Conservation (phyloP, 768 basidiomycete species). For the Rhodocollybia butyracea region DNA sequence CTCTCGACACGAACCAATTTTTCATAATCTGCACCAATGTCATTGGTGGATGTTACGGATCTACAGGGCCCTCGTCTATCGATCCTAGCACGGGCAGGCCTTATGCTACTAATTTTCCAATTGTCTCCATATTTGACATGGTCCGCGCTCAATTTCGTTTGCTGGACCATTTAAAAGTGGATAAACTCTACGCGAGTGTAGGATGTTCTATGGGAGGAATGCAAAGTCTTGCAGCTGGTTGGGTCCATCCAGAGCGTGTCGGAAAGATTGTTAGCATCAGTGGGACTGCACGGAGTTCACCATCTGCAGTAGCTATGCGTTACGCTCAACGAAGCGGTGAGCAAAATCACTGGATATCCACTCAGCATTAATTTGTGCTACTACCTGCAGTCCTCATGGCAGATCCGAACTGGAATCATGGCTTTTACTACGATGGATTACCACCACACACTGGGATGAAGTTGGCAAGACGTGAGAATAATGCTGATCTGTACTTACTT, state of each 20-base stretch:
- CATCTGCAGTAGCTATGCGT: constrained; percentile 92
- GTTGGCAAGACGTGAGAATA: constrained; percentile 80
- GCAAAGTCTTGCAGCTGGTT: constrained; percentile 95
- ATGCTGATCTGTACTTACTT: constrained; percentile 3
- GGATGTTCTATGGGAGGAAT: constrained; percentile 98
- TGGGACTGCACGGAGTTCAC: constrained; percentile 89
- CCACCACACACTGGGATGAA: constrained; percentile 99
- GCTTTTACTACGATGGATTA: constrained; percentile 94
- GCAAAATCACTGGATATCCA: constrained; percentile 20
- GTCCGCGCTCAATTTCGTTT: constrained; percentile 88
- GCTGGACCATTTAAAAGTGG: constrained; percentile 79
- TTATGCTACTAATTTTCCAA: constrained; percentile 90
- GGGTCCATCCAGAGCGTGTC: constrained; percentile 86
- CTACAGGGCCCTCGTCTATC: constrained; percentile 88
- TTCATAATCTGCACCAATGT: constrained; percentile 97
- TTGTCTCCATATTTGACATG: constrained; percentile 96
- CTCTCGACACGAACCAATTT: constrained; percentile 89
- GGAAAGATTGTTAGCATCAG: constrained; percentile 92
- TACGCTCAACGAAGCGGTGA: constrained; percentile 94
- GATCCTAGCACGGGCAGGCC: constrained; percentile 64
- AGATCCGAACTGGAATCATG: constrained; percentile 99
- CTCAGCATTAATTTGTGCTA: constrained; percentile 6
- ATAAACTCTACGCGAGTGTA: constrained; percentile 88
- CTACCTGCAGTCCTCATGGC: constrained; percentile 96
- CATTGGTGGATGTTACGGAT: constrained; percentile 96